Evolutionary conservation across 2,329 filamentous ascomycete genomes (phyloP).

Genomic region (Trichoderma aggressivum): DNA sequence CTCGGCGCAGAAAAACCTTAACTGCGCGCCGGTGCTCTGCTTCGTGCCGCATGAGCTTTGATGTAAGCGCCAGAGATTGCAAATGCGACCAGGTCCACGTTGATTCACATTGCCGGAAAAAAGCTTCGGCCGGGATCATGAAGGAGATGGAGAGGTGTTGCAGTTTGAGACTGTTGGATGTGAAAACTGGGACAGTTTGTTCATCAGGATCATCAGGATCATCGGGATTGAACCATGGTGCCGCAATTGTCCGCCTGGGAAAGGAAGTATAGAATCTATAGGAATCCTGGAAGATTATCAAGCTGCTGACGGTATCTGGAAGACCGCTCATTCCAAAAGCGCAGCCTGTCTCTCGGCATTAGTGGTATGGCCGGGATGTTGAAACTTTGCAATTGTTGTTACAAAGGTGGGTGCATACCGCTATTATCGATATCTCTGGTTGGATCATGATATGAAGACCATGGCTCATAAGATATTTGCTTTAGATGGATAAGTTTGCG

Average conservation of each 20-base stretch:
- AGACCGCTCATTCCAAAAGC: slow-evolving; percentile 18
- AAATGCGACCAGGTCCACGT: slow-evolving; percentile 26
- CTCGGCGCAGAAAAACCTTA: slow-evolving; percentile 26
- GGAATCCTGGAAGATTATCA: slow-evolving; percentile 31
- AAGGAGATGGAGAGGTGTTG: slow-evolving; percentile 30
- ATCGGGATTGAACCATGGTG: not conserved
- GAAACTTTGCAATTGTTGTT: slow-evolving; percentile 17
- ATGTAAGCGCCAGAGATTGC: slow-evolving; percentile 33
- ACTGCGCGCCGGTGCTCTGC: slow-evolving; percentile 20
- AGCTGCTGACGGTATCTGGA: slow-evolving; percentile 26
- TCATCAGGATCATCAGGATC: not conserved
- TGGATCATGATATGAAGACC: slow-evolving; percentile 27
- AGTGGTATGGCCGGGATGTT: slow-evolving; percentile 1
- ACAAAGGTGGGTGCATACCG: slow-evolving; percentile 26
- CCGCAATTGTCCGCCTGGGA: not conserved
- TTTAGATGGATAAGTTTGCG: slow-evolving; percentile 29
- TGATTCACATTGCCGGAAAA: slow-evolving; percentile 22
- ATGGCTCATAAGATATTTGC: slow-evolving; percentile 33
- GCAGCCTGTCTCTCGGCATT: slow-evolving; percentile 16
- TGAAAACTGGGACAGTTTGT: not conserved
- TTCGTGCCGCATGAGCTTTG: slow-evolving; percentile 25
- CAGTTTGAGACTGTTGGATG: slow-evolving; percentile 25
- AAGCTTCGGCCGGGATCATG: slow-evolving; percentile 28
- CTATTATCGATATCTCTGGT: slow-evolving; percentile 6
- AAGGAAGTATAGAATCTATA: slow-evolving; percentile 22